Conservation (phyloP, 352 stramenopile species). For the Phytopythium sindhum region DNA sequence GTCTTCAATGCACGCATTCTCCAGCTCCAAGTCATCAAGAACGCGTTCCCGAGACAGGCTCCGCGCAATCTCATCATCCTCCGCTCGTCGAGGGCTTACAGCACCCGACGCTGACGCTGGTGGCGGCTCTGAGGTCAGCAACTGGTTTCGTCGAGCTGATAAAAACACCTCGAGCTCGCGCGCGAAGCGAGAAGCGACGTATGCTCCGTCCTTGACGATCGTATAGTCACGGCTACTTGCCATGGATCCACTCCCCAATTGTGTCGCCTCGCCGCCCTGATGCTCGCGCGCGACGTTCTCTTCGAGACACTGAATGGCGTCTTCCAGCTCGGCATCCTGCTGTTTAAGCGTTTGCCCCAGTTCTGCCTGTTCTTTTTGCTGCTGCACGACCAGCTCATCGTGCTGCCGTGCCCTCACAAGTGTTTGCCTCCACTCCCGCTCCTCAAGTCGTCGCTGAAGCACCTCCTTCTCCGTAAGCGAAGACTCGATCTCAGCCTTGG, state of each 20-base stretch:
- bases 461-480: conserved; percentile 42
- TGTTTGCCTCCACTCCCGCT: conserved; percentile 62
- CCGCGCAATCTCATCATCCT: conserved; percentile 40
- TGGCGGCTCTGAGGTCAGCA: conserved; percentile 39
- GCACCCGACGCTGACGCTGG: conserved; percentile 13
- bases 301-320: conserved; percentile 41
- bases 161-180: conserved; percentile 60
- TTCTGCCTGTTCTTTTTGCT: conserved; percentile 15
- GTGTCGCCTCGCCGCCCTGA: conserved; percentile 14
- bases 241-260: not conserved
- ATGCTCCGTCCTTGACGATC: conserved; percentile 34
- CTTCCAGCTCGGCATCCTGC: conserved; percentile 34
- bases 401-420: conserved; percentile 42
- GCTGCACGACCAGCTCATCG: conserved; percentile 29
- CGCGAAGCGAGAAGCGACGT: conserved; percentile 58
- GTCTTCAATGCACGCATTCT: conserved; percentile 52
- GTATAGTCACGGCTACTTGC: too few relatives aligned
- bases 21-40: conserved; percentile 47
- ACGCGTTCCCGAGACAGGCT: conserved; percentile 27
- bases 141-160: conserved; percentile 25
- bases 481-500: conserved; percentile 16
- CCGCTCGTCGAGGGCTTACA: not conserved
- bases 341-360: conserved; percentile 18
- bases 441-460: conserved; percentile 44
- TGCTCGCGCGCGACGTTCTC: conserved; percentile 55